These are phyloP conservation scores for Ramaria sp. DNA, from an alignment of 768 basidiomycete genomes.

Conservation along the genomic window DNA sequence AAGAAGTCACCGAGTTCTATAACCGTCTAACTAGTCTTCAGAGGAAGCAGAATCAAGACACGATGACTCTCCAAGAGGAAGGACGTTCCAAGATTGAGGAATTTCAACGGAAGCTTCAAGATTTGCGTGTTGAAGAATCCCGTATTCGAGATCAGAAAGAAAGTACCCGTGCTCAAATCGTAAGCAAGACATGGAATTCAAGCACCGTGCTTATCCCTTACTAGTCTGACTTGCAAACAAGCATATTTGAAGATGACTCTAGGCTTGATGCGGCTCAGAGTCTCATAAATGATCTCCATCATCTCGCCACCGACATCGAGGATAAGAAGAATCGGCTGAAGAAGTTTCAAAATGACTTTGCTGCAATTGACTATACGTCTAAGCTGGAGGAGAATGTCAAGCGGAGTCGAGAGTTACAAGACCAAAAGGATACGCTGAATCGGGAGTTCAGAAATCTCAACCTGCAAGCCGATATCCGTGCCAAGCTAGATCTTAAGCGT, in stretches of 20 bases:
- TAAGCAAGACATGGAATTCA: constrained; percentile 19
- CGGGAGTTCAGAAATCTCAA: constrained; percentile 60
- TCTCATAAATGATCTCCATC: constrained; percentile 42
- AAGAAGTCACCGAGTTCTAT: constrained; percentile 65
- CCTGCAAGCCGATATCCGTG: constrained; percentile 70
- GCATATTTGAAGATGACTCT: constrained; percentile 41
- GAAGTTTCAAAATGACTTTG: constrained; percentile 48
- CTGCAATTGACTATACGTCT: constrained; percentile 52
- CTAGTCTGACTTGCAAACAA: constrained; percentile 14
- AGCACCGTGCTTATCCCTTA: background rate
- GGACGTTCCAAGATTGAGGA: constrained; percentile 47
- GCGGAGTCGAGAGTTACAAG: constrained; percentile 52
- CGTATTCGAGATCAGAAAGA: constrained; percentile 42
- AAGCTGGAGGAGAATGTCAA: constrained; percentile 42
- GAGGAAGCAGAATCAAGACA: constrained; percentile 47
- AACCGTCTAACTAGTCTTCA: constrained; percentile 52
- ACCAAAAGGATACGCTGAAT: constrained; percentile 56
- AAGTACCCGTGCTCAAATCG: constrained; percentile 45
- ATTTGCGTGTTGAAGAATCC: constrained; percentile 45
- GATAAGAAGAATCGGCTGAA: constrained; percentile 54
- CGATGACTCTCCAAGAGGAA: constrained; percentile 66
- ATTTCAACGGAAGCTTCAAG: constrained; percentile 47
- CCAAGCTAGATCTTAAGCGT: constrained; percentile 66
- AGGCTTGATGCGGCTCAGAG: constrained; percentile 45
- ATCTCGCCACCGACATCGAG: constrained; percentile 50